Percentiles rank a stretch among this genome's conserved stretches.
Evolutionary conservation across 257 asterid species (phyloP).

Genomic region (Galeopsis tetrahit): DNA sequence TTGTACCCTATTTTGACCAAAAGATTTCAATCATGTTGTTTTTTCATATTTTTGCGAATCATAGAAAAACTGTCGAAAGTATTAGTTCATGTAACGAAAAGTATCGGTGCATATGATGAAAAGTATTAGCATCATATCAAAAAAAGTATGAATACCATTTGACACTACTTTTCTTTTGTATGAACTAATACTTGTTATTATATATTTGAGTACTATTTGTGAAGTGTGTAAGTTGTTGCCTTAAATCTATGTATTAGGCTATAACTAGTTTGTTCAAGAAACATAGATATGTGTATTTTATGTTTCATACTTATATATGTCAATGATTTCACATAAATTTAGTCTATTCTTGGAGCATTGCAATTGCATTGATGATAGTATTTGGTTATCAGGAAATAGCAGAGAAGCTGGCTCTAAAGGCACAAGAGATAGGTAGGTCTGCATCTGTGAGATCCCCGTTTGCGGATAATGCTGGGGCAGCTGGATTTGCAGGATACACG

Average conservation of each 20-base stretch:
- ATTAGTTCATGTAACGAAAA: no score
- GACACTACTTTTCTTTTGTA: no score
- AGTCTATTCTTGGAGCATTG: background rate
- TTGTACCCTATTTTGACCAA: no score
- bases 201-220: no score
- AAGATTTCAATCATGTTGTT: no score
- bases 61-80: no score
- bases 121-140: no score
- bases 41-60: no score
- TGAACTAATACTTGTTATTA: no score
- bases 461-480: conserved; percentile 79
- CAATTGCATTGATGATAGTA: background rate
- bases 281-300: background rate
- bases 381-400: conserved; percentile 67
- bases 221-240: no score
- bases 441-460: conserved; percentile 65
- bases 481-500: conserved; percentile 59
- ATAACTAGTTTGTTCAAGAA: background rate
- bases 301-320: background rate
- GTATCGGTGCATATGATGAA: no score
- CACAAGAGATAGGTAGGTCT: conserved; percentile 67
- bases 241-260: background rate
- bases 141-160: no score
- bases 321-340: background rate
- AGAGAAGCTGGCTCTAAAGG: conserved; percentile 59